These are phyloP conservation scores for Hydnomerulius pinastri DNA, from an alignment of 768 basidiomycete genomes.

Conservation along the genomic window DNA sequence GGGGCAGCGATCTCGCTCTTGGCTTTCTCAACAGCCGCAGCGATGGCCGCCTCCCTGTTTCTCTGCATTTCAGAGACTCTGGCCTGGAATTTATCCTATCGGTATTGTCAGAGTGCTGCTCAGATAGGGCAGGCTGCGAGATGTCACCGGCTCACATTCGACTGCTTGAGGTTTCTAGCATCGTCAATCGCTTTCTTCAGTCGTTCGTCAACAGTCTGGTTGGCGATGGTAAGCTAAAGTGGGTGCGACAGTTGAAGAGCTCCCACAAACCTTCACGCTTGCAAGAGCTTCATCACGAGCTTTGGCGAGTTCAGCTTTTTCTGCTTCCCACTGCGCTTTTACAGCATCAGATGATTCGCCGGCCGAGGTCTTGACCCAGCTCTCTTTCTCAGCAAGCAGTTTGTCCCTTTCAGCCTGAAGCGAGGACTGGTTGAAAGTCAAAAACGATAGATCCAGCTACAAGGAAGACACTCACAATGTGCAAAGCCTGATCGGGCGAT, in stretches of 20 bases:
- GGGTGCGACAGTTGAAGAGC: background rate
- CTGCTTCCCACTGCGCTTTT: slow-evolving; percentile 52
- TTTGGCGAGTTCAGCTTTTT: slow-evolving; percentile 59
- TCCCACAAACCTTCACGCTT: slow-evolving; percentile 52
- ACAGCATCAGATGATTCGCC: slow-evolving; percentile 31
- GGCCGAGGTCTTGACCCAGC: slow-evolving; percentile 25
- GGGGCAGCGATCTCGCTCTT: slow-evolving; percentile 44
- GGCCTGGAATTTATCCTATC: slow-evolving; percentile 63
- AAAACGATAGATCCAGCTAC: background rate
- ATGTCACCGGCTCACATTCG: slow-evolving; percentile 31
- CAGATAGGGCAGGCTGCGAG: background rate
- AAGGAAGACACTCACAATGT: slow-evolving; percentile 33
- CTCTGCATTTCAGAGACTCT: slow-evolving; percentile 56
- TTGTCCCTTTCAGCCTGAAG: slow-evolving; percentile 62
- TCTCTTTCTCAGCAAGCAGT: slow-evolving; percentile 60
- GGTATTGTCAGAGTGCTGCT: slow-evolving; percentile 3
- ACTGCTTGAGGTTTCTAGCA: slow-evolving; percentile 38
- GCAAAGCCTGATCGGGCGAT: slow-evolving; percentile 23
- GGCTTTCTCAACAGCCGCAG: slow-evolving; percentile 58
- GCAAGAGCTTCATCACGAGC: slow-evolving; percentile 61
- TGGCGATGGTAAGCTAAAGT: slow-evolving; percentile 4
- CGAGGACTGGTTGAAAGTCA: slow-evolving; percentile 41
- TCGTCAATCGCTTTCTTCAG: slow-evolving; percentile 47
- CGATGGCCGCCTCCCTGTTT: slow-evolving; percentile 52
- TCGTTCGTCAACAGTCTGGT: slow-evolving; percentile 44